Evolutionary conservation across 352 stramenopile species (phyloP), one percentile per base, ranked within the genome.

Genomic region (Hyaloperonospora arabidopsidis): DNA sequence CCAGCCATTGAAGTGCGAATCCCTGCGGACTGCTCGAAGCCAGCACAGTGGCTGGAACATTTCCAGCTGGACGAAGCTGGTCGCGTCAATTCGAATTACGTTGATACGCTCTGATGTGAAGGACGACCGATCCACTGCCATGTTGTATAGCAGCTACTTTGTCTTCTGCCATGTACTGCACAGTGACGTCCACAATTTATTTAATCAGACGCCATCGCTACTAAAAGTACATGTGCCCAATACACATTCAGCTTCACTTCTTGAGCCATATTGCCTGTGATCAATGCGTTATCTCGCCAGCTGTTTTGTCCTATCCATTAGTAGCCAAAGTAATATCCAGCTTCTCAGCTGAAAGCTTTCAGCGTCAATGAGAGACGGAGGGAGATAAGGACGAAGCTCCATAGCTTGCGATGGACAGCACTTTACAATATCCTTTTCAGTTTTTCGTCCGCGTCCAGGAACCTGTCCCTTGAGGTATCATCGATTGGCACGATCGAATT

Each of bases 1-100:
- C 79, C 79, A 8, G 76, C 75, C 19, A 83, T 89, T 35, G 71
- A 87, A 55, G 77, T 89, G 40, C 62, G 63, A n/a, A 75, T 89
- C 38, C 79, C 79, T 8, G 25, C 39, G 0, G 59, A 85, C 52
- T 87, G 76, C 41, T 67, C 60, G 11, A 76, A 75, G 49, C 80
- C 77, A 17, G 52, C 54, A 5, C 47, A 68, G 52, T 89, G 76
- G 76, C 59, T 89, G 32, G 55, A 65, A 13, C 54, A 58, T 25
- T 65, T 89, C 23, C 69, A 69, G 34, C 53, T 89, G 53, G 61
- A 84, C 41, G 62, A 76, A 49, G 71, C 68, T 44, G 69, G 61
- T 14, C 79, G 75, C 34, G 75, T 89, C 13, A 80, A 76, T 18
- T 82, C 75, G 38, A 72, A 75, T 51, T 89, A 89, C 59, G 68